Evolutionary conservation across 139 green algal species (phyloP).

Genomic region (Chlamydomonas sp.): DNA sequence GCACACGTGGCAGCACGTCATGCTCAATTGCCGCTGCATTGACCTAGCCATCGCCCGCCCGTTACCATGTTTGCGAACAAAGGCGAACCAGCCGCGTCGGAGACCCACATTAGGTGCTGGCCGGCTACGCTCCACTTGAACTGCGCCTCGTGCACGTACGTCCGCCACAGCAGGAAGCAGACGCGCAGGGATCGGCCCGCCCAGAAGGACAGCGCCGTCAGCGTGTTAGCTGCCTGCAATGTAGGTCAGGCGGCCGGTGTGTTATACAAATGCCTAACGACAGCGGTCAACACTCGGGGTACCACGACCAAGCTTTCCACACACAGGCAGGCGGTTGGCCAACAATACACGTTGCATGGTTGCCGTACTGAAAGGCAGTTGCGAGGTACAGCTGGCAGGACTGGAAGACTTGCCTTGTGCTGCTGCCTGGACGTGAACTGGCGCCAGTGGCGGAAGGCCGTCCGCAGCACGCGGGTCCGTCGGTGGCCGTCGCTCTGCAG

Average conservation of each 20-base stretch:
- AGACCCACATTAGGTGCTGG: neutral
- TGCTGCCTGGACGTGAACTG: neutral
- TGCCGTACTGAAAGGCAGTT: too few relatives aligned
- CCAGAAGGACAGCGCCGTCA: constrained; percentile 37
- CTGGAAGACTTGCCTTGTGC: constrained; percentile 2
- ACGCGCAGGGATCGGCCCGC: neutral
- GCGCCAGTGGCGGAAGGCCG: constrained; percentile 8
- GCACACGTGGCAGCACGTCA: too few relatives aligned
- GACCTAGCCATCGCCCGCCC: too few relatives aligned
- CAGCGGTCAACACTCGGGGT: too few relatives aligned
- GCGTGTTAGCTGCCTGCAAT: neutral
- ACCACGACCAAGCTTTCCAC: too few relatives aligned
- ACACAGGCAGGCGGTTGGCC: too few relatives aligned
- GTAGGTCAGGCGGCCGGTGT: neutral
- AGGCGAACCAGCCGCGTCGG: neutral
- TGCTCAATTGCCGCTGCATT: too few relatives aligned
- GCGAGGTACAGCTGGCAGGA: neutral
- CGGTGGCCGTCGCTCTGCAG: neutral
- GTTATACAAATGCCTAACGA: too few relatives aligned
- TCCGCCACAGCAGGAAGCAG: constrained; percentile 26
- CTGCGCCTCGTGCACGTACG: neutral
- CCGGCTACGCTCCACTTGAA: neutral
- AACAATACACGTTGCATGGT: too few relatives aligned
- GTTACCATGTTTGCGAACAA: neutral
- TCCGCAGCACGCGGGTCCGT: neutral